phyloP scores from a whole-genome alignment of 1,284 basidiomycete genomes.

The Austroboletus novae-zelandiae region DNA sequence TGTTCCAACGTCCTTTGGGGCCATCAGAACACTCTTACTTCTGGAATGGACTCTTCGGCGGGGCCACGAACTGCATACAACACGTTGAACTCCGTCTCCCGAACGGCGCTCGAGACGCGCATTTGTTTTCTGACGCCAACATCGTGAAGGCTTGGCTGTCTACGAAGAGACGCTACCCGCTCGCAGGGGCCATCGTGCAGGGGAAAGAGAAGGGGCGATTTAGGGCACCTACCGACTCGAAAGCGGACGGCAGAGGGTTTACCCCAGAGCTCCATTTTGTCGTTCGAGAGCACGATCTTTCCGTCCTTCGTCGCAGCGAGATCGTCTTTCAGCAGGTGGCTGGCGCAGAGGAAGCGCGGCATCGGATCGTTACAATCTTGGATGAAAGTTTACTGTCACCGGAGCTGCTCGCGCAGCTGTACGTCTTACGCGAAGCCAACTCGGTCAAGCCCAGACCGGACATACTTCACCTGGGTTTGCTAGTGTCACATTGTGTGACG shows the following conservation, averaged over 20 bases:
- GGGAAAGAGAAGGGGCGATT: background rate
- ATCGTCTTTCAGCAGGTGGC: slow-evolving; percentile 8
- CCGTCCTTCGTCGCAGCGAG: slow-evolving; percentile 6
- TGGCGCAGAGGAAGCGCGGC: slow-evolving; percentile 9
- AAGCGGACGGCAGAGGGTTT: background rate
- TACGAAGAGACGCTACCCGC: slow-evolving; percentile 19
- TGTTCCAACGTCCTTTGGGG: slow-evolving; percentile 18
- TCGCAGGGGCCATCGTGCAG: slow-evolving; percentile 12
- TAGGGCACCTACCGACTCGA: too few relatives aligned
- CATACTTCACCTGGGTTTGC: slow-evolving; percentile 12
- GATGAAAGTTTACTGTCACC: slow-evolving; percentile 20
- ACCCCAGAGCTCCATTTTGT: slow-evolving; percentile 11
- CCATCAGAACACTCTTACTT: slow-evolving; percentile 8
- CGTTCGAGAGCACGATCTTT: slow-evolving; percentile 19
- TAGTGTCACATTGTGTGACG: slow-evolving; percentile 18
- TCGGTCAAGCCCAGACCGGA: background rate
- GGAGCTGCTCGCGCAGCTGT: slow-evolving; percentile 15
- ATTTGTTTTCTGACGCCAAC: slow-evolving; percentile 15
- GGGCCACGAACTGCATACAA: slow-evolving; percentile 14
- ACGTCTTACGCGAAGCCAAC: slow-evolving; percentile 6
- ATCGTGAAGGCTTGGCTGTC: slow-evolving; percentile 20
- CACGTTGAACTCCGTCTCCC: slow-evolving; percentile 11
- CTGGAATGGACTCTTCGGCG: slow-evolving; percentile 17
- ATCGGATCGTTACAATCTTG: slow-evolving; percentile 1
- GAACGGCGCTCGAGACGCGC: slow-evolving; percentile 7